phyloP scores from a whole-genome alignment of 75 land plant species.

The Selaginella moellendorffii region DNA sequence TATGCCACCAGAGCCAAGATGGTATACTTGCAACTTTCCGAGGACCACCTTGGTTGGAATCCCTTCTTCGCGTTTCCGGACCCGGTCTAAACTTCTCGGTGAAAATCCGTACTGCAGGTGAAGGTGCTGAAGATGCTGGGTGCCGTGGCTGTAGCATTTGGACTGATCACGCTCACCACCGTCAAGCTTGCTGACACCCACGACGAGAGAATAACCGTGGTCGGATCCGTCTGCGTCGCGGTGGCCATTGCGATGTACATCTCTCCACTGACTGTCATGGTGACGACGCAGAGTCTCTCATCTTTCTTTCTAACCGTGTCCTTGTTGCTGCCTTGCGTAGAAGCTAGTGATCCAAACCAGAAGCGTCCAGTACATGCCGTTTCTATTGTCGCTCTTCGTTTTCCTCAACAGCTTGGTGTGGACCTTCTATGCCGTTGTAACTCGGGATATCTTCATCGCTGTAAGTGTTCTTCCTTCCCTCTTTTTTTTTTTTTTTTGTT shows the following conservation, averaged over 20 bases:
- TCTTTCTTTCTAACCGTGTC: slow-evolving; percentile 9
- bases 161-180: not conserved
- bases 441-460: slow-evolving; percentile 16
- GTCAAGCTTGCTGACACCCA: not conserved
- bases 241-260: slow-evolving; percentile 15
- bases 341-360: slow-evolving; percentile 41
- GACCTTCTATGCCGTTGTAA: slow-evolving; percentile 37
- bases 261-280: slow-evolving; percentile 17
- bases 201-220: slow-evolving; percentile 1
- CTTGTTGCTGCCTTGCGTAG: slow-evolving; percentile 31
- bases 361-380: slow-evolving; percentile 82
- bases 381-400: slow-evolving; percentile 59
- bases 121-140: slow-evolving; percentile 3
- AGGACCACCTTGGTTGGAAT: no score
- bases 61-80: no score
- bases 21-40: no score
- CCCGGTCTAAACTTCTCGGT: not conserved
- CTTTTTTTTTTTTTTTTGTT: not conserved
- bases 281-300: not conserved
- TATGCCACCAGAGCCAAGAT: slow-evolving; percentile 24
- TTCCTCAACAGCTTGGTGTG: slow-evolving; percentile 57
- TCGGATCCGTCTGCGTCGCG: slow-evolving; percentile 10
- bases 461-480: slow-evolving; percentile 1
- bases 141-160: not conserved
- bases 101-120: not conserved